Evolutionary conservation across 2,329 filamentous ascomycete species (phyloP), one percentile per base, ranked within the genome.

Genomic region (Akanthomyces lecanii): DNA sequence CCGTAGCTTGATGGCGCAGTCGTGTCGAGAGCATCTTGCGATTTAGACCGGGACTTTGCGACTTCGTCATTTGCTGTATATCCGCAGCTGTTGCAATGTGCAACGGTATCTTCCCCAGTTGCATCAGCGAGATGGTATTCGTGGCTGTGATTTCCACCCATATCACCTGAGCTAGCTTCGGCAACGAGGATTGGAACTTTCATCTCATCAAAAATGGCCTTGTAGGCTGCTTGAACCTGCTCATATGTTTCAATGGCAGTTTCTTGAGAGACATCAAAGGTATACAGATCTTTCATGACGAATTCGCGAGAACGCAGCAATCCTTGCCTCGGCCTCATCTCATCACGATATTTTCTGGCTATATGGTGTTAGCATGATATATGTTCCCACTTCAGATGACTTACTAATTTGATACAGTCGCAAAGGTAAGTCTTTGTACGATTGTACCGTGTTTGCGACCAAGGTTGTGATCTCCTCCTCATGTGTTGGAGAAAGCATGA

Each of bases 221-320:
- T 81, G 72, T 99, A 99, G 1, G 89, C 89, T 44, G 75, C 74
- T 56, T 89, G 85, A 3, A 97, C 92, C 48, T 87, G 78, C 7
- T 85, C 76, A 69, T 99, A 99, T 0, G 94, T 97, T 56, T 84
- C 77, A n/a, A 93, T 78, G 1, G 94, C 94, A n/a, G 84, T 78
- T 30, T 84, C 77, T 0, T 81, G 73, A 4, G 82, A 88, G 42
- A 82, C 78, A 71, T 99, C 95, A 71, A 99, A 99, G 0, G 93
- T 97, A 74, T 99, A 99, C 1, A 99, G 83, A 74, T 99, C 95
- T 75, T 99, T 99, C 95, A 99, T 99, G 68, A 92, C 78, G 70
- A 99, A 99, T 71, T 99, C 95, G 65, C 92, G 87, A 0, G 91
- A 90, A 11, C 95, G 87, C 10, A 99, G 80, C 2, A 99, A 81